Evolutionary conservation across 108 stramenopile species (phyloP).

Genomic region (Bacterosira constricta): DNA sequence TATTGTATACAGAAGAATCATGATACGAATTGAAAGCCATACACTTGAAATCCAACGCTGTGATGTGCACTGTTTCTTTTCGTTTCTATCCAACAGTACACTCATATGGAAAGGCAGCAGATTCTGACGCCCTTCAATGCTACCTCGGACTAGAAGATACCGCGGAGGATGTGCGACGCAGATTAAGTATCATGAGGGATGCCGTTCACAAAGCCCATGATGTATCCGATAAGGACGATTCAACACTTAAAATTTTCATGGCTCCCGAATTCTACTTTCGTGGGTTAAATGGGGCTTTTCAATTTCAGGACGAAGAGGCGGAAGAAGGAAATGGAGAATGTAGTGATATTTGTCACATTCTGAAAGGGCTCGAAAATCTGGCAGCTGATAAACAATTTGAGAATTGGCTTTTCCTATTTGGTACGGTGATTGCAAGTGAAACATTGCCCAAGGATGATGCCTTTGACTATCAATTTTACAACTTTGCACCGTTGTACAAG

Average conservation of each 20-base stretch:
- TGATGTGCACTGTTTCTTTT: too few species aligned
- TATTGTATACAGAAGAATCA: too few species aligned
- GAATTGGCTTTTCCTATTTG: constrained; percentile 79
- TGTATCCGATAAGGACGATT: constrained; percentile 31
- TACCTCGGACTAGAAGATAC: constrained; percentile 67
- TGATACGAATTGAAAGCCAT: too few species aligned
- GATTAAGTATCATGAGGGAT: constrained; percentile 65
- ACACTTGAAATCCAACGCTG: too few species aligned
- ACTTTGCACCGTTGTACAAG: constrained; percentile 72
- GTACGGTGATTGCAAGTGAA: constrained; percentile 64
- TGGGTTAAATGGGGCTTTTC: constrained; percentile 63
- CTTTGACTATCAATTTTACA: constrained; percentile 68
- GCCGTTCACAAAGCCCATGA: constrained; percentile 69
- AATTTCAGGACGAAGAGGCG: constrained; percentile 46
- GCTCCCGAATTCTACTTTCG: constrained; percentile 82
- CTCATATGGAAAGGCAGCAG: constrained; percentile 52
- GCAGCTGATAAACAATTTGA: constrained; percentile 60
- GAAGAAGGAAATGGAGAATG: constrained; percentile 38
- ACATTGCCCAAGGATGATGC: constrained; percentile 41
- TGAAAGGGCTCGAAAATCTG: constrained; percentile 60
- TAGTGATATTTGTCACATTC: constrained; percentile 64
- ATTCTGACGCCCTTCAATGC: constrained; percentile 47
- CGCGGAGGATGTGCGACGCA: constrained; percentile 44
- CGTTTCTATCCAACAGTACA: constrained; percentile 2
- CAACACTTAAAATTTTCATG: constrained; percentile 67